A percentile compares a stretch with the other conserved stretches of the same genome.
Conservation (phyloP, 371 early-diverging fungal species). For the Quaeritorhiza haematococci region DNA sequence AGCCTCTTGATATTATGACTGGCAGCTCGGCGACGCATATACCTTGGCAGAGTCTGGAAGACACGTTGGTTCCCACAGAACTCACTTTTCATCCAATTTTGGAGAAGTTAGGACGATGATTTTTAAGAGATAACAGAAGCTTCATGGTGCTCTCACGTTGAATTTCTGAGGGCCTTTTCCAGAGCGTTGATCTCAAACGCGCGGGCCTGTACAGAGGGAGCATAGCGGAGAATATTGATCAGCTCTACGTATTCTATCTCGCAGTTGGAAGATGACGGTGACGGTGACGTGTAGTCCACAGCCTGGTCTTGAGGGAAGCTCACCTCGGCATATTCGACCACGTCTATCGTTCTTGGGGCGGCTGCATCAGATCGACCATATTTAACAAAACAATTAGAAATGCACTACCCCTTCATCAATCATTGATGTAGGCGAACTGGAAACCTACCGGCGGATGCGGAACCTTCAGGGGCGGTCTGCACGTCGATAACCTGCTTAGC, state of each 20-base stretch:
- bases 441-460: too few relatives aligned
- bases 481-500: too few relatives aligned
- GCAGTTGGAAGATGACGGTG: background rate
- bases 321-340: conserved; percentile 44
- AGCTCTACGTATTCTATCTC: background rate
- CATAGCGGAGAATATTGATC: background rate
- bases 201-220: conserved; percentile 36
- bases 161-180: conserved; percentile 59
- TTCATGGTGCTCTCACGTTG: conserved; percentile 32
- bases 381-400: too few relatives aligned
- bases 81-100: too few relatives aligned
- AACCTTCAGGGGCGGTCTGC: too few relatives aligned
- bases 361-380: too few relatives aligned
- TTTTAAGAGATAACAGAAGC: background rate
- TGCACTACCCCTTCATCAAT: too few relatives aligned
- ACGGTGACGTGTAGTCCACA: background rate
- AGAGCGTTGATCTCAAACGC: conserved; percentile 79
- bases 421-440: too few relatives aligned
- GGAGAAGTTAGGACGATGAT: too few relatives aligned
- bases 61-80: conserved; percentile 60
- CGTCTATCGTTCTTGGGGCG: conserved; percentile 25
- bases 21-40: conserved; percentile 85
- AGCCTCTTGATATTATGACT: conserved; percentile 85
- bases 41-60: conserved; percentile 82
- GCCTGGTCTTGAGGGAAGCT: too few relatives aligned